These are phyloP conservation scores for Adenanthera pavonina DNA, from an alignment of 306 rosid species.

Conservation along the genomic window DNA sequence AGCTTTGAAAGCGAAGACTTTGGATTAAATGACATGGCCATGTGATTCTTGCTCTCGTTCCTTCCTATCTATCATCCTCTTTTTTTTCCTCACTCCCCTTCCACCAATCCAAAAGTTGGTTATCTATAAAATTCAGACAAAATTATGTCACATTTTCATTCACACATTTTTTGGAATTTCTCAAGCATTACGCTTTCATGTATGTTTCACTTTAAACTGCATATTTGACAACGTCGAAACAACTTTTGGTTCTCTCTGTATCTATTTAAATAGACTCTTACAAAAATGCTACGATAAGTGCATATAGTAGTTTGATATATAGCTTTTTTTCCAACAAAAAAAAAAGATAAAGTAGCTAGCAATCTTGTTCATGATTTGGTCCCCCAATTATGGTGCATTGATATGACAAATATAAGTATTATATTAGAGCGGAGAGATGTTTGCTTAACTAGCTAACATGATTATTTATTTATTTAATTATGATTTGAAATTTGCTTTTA, in stretches of 20 bases:
- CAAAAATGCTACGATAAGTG: no score
- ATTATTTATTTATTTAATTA: neutral
- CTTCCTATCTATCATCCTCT: neutral
- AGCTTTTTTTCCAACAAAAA: no score
- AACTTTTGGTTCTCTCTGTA: no score
- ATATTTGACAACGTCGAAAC: neutral
- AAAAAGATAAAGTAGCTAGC: neutral
- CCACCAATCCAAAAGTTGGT: neutral
- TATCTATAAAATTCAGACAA: neutral
- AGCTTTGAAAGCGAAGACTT: neutral
- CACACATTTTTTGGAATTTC: neutral
- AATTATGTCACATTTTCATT: neutral
- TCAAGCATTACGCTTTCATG: neutral
- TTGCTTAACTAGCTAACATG: neutral
- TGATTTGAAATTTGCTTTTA: neutral
- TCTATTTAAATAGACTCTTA: no score
- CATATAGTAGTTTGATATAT: no score
- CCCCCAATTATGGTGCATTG: conserved; percentile 20
- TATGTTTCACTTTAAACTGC: neutral
- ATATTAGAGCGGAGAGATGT: neutral
- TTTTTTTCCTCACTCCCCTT: neutral
- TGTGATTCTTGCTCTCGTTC: conserved; percentile 3
- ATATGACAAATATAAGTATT: conserved; percentile 35
- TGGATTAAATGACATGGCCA: neutral
- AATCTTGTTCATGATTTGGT: conserved; percentile 11